Evolutionary conservation across 257 asterid genomes (phyloP), one percentile per base, ranked within the genome.

Genomic region (Oldenlandia corymbosa): DNA sequence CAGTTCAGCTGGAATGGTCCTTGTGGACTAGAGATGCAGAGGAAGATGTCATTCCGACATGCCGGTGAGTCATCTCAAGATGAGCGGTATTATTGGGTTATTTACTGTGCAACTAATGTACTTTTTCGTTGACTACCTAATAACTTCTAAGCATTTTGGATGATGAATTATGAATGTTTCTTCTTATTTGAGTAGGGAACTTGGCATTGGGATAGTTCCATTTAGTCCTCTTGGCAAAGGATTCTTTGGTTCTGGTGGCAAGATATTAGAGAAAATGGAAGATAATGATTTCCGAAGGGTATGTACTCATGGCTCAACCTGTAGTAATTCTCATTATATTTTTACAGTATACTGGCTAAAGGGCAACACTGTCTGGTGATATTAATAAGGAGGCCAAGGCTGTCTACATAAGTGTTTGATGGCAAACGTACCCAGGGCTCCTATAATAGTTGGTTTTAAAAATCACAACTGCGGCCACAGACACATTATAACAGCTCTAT

Each of bases 1-100:
- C 91, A 2, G 80, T 85, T 53, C 94, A 88, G 78, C 72, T 73
- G 3, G 95, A 88, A 64, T 88, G 94, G 94, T 88, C 94, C 2
- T 67, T 85, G 59, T 85, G 90, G 88, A 62, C 94, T 9, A 79
- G 94, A 75, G 95, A 85, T 69, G 73, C 83, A 59, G 95, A 85
- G 76, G 83, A 78, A 16, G 88, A 80, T 50, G 68, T 83, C 47
- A 66, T 87, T 60, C 90, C 90, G 37, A 71, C 85, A 9, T 87
- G 94, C 88, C 71, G 90, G 92, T 78, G 24, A 42, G 30, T 10
- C n/a, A 42, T 45, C 27, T 34, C 42, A 16, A 42, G 12, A n/a
- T n/a, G n/a, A n/a, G n/a, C n/a, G n/a, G n/a, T n/a, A n/a, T n/a
- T n/a, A n/a, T n/a, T n/a, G n/a, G n/a, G n/a, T n/a, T n/a, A n/a